Evolutionary conservation across 2,329 filamentous ascomycete genomes (phyloP), one percentile per base, ranked within the genome.

Genomic region (Chrysoporthe austroafricana): DNA sequence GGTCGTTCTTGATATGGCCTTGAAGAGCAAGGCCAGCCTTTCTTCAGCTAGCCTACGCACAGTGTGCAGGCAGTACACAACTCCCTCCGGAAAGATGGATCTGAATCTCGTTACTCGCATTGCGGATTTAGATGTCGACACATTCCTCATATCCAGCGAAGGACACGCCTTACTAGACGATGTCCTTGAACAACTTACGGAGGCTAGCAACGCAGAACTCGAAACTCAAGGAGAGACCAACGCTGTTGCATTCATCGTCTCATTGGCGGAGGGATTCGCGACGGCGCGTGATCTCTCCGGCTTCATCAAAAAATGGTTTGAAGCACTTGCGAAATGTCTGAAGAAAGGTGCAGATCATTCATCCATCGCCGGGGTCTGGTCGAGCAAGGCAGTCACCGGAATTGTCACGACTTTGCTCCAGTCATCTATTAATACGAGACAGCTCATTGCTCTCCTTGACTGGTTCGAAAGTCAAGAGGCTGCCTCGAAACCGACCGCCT

Each of bases 231-330:
- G 56, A 16, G 63, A 66, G 42, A 8, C 14, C 11, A 56, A 64
- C 44, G 71, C 72, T 42, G 73, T 73, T 4, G 73, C 77, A 13
- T 79, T 84, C 4, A 76, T 85, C 3, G 75, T 77, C 2, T 75
- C 80, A 1, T 78, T 86, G 26, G 79, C 81, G 1, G 75, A 79
- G 63, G 82, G 83, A 0, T 84, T 81, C 70, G 79, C 79, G 8
- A 80, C 76, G 5, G 79, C 77, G 13, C 81, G 83, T 63, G 80
- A 82, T 66, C 73, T 85, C 14, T 74, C 81, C 0, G 76, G 78
- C 5, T 86, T 86, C 66, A 68, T 86, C 68, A 79, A 78, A 60
- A 73, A 81, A 1, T 86, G 84, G 84, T 82, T 78, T 60, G 72
- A 77, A 54, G 79, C 83, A 66, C 76, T 85, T 1, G 77, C 75